Evolutionary conservation across 352 stramenopile genomes (phyloP).

Genomic region (Pythium graminicola): DNA sequence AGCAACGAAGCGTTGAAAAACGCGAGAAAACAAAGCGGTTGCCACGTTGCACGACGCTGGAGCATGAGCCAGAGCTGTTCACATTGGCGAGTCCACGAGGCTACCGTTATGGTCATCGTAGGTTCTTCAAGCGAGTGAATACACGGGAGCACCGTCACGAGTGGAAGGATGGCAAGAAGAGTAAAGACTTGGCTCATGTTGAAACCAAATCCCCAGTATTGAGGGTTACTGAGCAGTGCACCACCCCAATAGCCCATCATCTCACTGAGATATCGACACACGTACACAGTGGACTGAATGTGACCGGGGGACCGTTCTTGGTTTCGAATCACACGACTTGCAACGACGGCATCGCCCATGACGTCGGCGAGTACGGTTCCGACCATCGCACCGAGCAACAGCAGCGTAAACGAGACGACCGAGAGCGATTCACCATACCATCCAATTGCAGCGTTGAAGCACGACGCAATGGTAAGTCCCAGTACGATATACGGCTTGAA

Average conservation of each 20-base stretch:
- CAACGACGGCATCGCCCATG: conserved; percentile 71
- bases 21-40: conserved; percentile 63
- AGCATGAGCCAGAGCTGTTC: conserved; percentile 55
- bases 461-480: conserved; percentile 46
- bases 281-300: conserved; percentile 62
- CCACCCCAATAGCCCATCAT: conserved; percentile 72
- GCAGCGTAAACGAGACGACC: conserved; percentile 55
- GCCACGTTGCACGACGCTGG: conserved; percentile 62
- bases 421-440: conserved; percentile 33
- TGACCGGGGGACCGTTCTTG: conserved; percentile 35
- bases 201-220: conserved; percentile 44
- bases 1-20: conserved; percentile 57
- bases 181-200: conserved; percentile 61
- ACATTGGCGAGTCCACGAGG: conserved; percentile 31
- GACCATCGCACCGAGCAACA: conserved; percentile 62
- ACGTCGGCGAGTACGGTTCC: conserved; percentile 79
- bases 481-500: conserved; percentile 78
- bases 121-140: conserved; percentile 58
- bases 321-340: conserved; percentile 44
- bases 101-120: conserved; percentile 12
- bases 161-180: conserved; percentile 46
- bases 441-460: conserved; percentile 50
- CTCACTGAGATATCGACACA: conserved; percentile 72
- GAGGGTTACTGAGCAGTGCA: conserved; percentile 49
- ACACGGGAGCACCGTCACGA: conserved; percentile 51